Evolutionary conservation across 495 filamentous ascomycete species (phyloP), one percentile per base, ranked within the genome.

Genomic region (Podospora australis): DNA sequence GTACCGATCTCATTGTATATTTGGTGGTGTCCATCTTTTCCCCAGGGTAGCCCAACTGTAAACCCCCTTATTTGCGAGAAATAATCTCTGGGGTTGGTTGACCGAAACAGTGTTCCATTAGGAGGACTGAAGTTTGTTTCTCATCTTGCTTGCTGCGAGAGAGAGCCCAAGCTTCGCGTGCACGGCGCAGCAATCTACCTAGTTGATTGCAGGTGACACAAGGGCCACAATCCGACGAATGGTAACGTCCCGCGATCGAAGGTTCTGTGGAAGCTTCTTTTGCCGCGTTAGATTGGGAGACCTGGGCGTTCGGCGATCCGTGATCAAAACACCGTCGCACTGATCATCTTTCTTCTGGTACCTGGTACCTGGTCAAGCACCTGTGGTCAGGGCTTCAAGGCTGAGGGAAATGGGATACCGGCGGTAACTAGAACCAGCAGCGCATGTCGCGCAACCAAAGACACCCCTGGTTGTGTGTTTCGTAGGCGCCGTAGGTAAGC

Each of bases 191-290:
- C n/a, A n/a, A n/a, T n/a, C n/a, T n/a, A n/a, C n/a, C n/a, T n/a
- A n/a, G n/a, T n/a, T n/a, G n/a, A n/a, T n/a, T n/a, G n/a, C n/a
- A n/a, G n/a, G n/a, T n/a, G n/a, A n/a, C n/a, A n/a, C n/a, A n/a
- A n/a, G n/a, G n/a, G n/a, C n/a, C n/a, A n/a, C n/a, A n/a, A n/a
- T n/a, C n/a, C n/a, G n/a, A n/a, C n/a, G n/a, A n/a, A n/a, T n/a
- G n/a, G n/a, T n/a, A n/a, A n/a, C n/a, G n/a, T 23, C 45, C 39
- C 23, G 32, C 16, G 35, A 54, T 49, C 41, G 46, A 49, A 54
- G 46, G 39, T 17, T 30, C 22, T 22, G 22, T 46, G 34, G 52
- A 54, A 54, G 46, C 24, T 38, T 39, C 24, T 11, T 34, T 29
- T 29, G 39, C 44, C 21, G 36, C 44, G 41, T 34, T 40, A 24